Evolutionary conservation across 2,329 filamentous ascomycete genomes (phyloP), one percentile per base, ranked within the genome.

Genomic region (Fusarium udum): DNA sequence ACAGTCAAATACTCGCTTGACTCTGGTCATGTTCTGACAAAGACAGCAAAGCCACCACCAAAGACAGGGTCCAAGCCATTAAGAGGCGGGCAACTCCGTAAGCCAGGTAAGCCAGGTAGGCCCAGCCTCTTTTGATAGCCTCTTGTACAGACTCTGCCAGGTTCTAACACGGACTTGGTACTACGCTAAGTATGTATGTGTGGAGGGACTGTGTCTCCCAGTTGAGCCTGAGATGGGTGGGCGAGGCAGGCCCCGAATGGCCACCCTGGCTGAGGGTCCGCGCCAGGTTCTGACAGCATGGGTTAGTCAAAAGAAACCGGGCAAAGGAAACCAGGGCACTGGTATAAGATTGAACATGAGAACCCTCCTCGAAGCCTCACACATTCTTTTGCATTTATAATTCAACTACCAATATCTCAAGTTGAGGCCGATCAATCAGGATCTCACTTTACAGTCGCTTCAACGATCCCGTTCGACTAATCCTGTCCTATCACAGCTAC

Each of bases 281-380:
- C 65, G 51, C 66, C 66, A 69, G 65, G 43, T 74, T 64, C 55
- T 74, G 69, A 62, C 63, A 62, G 43, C 74, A 77, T 69, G 73
- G 74, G 72, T 68, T 73, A 68, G 61, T 46, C 42, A 74, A 61
- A 67, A 77, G 75, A 78, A 78, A 78, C 76, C 65, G 74, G 76
- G 76, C 76, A 78, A 73, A 66, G 56, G 65, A 74, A 72, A 60
- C 64, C 71, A 74, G 65, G 65, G 71, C 64, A 64, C 64, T 61
- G 69, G 70, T 78, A 77, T 78, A 78, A 75, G 71, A 78, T 71
- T 56, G 57, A 73, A 72, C 66, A 51, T 64, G 60, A 61, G 55
- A 67, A 67, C 72, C 75, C 66, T 67, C 63, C 48, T 55, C 42
- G n/a, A 39, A 48, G 39, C 24, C 34, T 48, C 13, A 32, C 60